Conservation (phyloP, 768 basidiomycete species). For the Lentinula aciculospora region DNA sequence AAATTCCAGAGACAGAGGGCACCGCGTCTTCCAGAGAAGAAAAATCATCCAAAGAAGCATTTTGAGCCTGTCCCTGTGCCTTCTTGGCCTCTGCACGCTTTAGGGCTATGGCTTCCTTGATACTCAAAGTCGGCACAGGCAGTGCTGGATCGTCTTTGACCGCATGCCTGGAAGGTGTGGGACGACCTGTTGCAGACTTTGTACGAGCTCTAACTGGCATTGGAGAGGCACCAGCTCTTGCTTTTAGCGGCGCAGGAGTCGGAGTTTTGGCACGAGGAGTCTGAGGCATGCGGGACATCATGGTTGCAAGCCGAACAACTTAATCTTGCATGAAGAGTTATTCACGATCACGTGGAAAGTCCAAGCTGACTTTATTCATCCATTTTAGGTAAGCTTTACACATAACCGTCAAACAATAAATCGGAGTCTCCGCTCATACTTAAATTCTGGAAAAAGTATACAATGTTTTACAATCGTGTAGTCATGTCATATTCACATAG, state of each 20-base stretch:
- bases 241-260: background rate
- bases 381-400: too few species aligned
- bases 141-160: constrained; percentile 20
- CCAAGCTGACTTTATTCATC: background rate
- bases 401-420: too few species aligned
- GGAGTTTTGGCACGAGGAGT: constrained; percentile 12
- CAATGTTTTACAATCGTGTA: background rate
- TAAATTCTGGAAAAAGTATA: background rate
- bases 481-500: background rate
- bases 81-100: constrained; percentile 79
- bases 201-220: constrained; percentile 22
- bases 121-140: constrained; percentile 32
- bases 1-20: constrained; percentile 17
- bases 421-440: too few species aligned
- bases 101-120: constrained; percentile 76
- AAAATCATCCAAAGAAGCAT: constrained; percentile 28
- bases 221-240: constrained; percentile 4
- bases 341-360: background rate
- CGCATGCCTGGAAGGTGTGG: constrained; percentile 20
- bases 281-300: constrained; percentile 38
- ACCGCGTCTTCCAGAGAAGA: constrained; percentile 44
- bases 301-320: background rate
- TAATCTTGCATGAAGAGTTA: too few species aligned
- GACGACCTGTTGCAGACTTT: constrained; percentile 22
- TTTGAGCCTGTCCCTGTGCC: constrained; percentile 22